Percentiles rank a stretch among this genome's conserved stretches.
Conservation (phyloP, 73 alveolate species). For the Paramecium bursaria region DNA sequence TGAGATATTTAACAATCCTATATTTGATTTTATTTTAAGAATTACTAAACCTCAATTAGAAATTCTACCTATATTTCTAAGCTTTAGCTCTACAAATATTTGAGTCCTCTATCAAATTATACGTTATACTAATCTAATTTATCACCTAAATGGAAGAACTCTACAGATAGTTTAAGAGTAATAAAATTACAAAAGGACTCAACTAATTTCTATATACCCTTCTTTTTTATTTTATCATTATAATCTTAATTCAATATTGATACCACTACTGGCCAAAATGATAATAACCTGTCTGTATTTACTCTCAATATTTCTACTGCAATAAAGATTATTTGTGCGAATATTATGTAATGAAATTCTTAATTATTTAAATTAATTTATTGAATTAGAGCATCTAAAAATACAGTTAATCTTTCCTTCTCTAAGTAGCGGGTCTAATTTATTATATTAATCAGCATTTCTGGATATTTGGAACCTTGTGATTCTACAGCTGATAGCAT, state of each 20-base stretch:
- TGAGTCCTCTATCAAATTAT: constrained; percentile 25
- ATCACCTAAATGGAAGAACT: constrained; percentile 32
- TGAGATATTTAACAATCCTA: constrained; percentile 1
- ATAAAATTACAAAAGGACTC: constrained; percentile 28
- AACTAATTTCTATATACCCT: neutral
- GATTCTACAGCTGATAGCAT: neutral
- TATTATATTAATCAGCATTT: neutral
- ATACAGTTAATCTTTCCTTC: constrained; percentile 50
- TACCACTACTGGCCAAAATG: constrained; percentile 40
- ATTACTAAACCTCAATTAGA: constrained; percentile 9
- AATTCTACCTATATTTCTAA: constrained; percentile 33
- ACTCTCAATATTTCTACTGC: constrained; percentile 51
- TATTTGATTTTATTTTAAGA: neutral
- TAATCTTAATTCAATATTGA: neutral
- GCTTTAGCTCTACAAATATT: neutral
- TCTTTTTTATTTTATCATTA: constrained; percentile 28
- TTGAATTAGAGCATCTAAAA: neutral
- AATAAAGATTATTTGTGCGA: constrained; percentile 35
- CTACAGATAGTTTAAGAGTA: constrained; percentile 19
- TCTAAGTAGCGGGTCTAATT: constrained; percentile 22
- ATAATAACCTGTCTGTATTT: constrained; percentile 35
- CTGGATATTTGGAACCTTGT: constrained; percentile 17
- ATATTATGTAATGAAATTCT: constrained; percentile 12
- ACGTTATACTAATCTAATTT: constrained; percentile 11
- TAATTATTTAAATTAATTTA: constrained; percentile 12